Evolutionary conservation across 192 early-diverging fungal species (phyloP).

Genomic region (Linnemannia hyalina): DNA sequence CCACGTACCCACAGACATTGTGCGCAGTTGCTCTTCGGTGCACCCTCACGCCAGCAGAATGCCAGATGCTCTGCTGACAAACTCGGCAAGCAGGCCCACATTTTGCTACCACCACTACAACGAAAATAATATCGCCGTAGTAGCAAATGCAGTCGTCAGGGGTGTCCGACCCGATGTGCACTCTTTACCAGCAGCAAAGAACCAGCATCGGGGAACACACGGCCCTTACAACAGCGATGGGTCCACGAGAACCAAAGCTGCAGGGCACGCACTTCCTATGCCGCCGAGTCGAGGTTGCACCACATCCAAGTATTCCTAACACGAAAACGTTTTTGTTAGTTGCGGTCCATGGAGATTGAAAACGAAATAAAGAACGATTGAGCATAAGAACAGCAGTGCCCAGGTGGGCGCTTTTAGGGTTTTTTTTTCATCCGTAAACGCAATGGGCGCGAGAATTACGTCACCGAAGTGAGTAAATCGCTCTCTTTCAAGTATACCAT

Average conservation of each 20-base stretch:
- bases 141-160: conserved; percentile 15
- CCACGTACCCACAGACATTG: neutral
- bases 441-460: no score
- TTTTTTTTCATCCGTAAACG: no score
- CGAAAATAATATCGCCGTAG: conserved; percentile 6
- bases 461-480: neutral
- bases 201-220: conserved; percentile 10
- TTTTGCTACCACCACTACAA: conserved; percentile 15
- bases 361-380: neutral
- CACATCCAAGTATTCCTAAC: neutral
- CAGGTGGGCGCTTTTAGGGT: neutral
- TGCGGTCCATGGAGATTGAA: neutral
- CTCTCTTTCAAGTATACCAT: neutral
- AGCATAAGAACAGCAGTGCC: neutral
- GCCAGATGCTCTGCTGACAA: conserved; percentile 7
- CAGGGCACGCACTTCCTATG: conserved; percentile 13
- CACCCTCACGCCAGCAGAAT: conserved; percentile 9
- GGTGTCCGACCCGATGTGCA: conserved; percentile 6
- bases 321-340: neutral
- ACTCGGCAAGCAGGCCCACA: conserved; percentile 13
- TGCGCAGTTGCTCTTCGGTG: neutral
- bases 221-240: conserved; percentile 3
- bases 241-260: conserved; percentile 6
- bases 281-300: conserved; percentile 12
- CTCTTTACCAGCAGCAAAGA: conserved; percentile 2